Percentiles rank a stretch among this genome's conserved stretches.
Conservation (phyloP, 768 basidiomycete genomes). For the Auricularia sp. region DNA sequence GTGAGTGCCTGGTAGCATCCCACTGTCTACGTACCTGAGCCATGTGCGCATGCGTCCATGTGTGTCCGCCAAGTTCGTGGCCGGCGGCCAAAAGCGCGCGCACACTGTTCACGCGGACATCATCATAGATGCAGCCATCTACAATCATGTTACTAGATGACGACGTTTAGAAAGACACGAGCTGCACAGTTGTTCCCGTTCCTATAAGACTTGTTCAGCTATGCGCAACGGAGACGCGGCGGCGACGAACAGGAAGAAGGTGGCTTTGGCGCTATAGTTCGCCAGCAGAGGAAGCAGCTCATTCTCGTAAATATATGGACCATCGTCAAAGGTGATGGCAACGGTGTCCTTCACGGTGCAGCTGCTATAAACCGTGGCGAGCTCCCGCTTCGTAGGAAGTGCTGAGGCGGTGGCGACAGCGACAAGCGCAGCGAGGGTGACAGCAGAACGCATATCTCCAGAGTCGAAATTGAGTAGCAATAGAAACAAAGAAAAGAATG, state of each 20-base stretch:
- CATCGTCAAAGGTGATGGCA: conserved; percentile 14
- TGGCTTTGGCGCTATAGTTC: conserved; percentile 25
- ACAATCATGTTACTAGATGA: background rate
- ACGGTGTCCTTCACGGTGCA: conserved; percentile 1
- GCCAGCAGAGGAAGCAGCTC: conserved; percentile 7
- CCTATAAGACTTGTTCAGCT: background rate
- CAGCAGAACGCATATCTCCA: background rate
- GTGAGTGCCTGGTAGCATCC: background rate
- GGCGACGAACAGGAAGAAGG: conserved; percentile 31
- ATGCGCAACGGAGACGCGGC: background rate
- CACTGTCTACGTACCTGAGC: background rate
- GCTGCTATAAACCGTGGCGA: background rate
- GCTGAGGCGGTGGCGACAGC: background rate
- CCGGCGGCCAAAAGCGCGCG: conserved; percentile 29
- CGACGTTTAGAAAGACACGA: background rate
- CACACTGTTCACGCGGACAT: conserved; percentile 16
- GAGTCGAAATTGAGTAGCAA: background rate
- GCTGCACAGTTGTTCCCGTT: conserved; percentile 7
- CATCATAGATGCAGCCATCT: conserved; percentile 23
- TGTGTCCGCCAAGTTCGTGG: conserved; percentile 37
- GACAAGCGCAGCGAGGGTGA: background rate
- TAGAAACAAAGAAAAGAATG: background rate
- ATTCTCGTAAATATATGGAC: conserved; percentile 14
- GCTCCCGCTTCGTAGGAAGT: background rate
- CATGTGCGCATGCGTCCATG: conserved; percentile 32